phyloP scores from a whole-genome alignment of 1,284 basidiomycete genomes.

The Ustilago curta region DNA sequence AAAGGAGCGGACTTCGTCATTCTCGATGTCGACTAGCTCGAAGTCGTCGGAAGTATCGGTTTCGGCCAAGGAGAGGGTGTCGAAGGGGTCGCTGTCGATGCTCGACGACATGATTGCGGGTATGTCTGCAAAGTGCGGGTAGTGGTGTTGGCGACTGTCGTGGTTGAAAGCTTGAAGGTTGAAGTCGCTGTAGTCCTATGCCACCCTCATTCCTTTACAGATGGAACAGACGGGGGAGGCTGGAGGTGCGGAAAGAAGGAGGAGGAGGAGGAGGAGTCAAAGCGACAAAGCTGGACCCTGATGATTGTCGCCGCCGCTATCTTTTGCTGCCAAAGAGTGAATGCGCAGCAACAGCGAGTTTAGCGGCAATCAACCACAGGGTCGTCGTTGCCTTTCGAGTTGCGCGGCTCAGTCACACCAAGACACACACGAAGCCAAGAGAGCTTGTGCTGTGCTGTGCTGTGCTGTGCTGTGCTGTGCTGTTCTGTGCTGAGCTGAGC shows the following conservation, averaged over 20 bases:
- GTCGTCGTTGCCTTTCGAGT: no score
- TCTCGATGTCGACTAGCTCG: conserved; percentile 36
- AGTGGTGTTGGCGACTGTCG: background rate
- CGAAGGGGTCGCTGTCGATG: conserved; percentile 34
- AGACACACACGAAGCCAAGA: background rate
- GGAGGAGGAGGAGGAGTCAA: background rate
- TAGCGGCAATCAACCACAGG: no score
- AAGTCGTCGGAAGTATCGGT: conserved; percentile 33
- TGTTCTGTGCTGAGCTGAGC: background rate
- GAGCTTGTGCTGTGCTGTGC: no score
- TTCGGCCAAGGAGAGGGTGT: conserved; percentile 29
- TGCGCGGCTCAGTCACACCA: no score
- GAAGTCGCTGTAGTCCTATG: background rate
- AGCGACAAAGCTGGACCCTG: conserved; percentile 10
- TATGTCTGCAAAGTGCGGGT: background rate
- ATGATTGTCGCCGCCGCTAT: background rate
- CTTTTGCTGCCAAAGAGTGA: background rate
- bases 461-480: no score
- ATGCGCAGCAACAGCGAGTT: conserved; percentile 9
- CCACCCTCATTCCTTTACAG: background rate
- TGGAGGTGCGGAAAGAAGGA: background rate
- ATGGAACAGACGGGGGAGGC: background rate
- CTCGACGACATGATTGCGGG: conserved; percentile 20
- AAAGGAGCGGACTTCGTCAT: conserved; percentile 14
- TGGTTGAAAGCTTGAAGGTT: background rate